phyloP scores from a whole-genome alignment of 2,329 filamentous ascomycete species.

The Diaporthe eres region DNA sequence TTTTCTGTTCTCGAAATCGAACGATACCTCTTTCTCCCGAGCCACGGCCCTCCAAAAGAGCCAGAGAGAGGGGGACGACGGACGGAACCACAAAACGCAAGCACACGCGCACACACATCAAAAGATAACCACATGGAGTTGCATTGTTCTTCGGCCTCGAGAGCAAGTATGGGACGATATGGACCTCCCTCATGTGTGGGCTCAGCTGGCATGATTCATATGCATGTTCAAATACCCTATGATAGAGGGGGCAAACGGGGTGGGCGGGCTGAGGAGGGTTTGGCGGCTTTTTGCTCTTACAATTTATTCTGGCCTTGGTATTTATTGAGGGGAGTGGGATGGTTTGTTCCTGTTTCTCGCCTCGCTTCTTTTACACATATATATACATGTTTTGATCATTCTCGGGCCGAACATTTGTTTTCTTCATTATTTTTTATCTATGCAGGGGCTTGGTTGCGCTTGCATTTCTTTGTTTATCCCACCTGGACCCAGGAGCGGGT shows the following conservation, averaged over 20 bases:
- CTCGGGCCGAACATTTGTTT: not conserved
- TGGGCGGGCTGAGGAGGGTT: conserved; percentile 19
- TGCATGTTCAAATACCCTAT: conserved; percentile 41
- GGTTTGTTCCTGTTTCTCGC: not conserved
- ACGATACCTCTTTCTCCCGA: conserved; percentile 29
- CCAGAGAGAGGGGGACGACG: not conserved
- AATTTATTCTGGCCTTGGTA: not conserved
- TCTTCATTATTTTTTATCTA: not conserved
- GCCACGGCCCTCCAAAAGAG: conserved; percentile 3
- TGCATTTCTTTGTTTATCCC: conserved; percentile 5
- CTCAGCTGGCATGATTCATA: conserved; percentile 36
- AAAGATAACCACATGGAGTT: conserved; percentile 26
- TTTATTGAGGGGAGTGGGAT: not conserved
- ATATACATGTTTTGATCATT: conserved; percentile 31
- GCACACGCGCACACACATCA: conserved; percentile 10
- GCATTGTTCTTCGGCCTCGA: conserved; percentile 29
- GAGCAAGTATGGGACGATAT: conserved; percentile 5
- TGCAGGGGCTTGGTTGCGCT: conserved; percentile 1
- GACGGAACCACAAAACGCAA: not conserved
- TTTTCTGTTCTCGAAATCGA: conserved; percentile 25
- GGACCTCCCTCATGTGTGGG: conserved; percentile 15
- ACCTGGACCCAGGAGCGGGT: not conserved
- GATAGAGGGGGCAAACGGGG: conserved; percentile 40
- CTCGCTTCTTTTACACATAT: not conserved
- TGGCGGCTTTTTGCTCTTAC: conserved; percentile 26